Percentiles rank a stretch among this genome's conserved stretches.
These are phyloP conservation scores for Penicillium polonicum DNA, from an alignment of 2,329 filamentous ascomycete species.

Conservation along the genomic window DNA sequence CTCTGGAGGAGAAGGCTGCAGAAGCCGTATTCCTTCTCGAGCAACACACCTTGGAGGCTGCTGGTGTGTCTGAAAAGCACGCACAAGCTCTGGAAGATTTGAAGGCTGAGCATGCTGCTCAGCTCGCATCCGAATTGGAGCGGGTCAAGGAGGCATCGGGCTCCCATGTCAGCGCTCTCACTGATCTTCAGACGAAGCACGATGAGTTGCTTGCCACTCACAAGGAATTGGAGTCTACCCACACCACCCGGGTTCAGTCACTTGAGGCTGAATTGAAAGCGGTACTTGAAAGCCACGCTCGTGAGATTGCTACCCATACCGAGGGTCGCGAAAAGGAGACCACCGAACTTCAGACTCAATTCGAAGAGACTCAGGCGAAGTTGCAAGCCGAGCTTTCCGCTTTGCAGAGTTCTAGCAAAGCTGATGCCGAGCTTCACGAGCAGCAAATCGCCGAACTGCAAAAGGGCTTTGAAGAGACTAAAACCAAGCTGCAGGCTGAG, in stretches of 20 bases:
- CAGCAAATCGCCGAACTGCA: constrained; percentile 37
- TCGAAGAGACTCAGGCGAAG: constrained; percentile 30
- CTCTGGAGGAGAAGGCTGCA: constrained; percentile 36
- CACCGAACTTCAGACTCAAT: constrained; percentile 34
- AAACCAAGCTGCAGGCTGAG: constrained; percentile 19
- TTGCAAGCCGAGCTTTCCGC: constrained; percentile 33
- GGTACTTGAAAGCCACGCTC: constrained; percentile 27
- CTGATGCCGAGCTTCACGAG: constrained; percentile 28
- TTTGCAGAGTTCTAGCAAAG: constrained; percentile 31
- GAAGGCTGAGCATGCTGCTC: constrained; percentile 35
- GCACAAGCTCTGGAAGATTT: constrained; percentile 33
- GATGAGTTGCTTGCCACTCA: constrained; percentile 33
- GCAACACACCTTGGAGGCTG: constrained; percentile 33
- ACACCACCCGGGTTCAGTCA: constrained; percentile 33
- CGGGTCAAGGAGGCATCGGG: constrained; percentile 32
- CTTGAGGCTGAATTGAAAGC: constrained; percentile 28
- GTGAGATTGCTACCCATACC: constrained; percentile 32
- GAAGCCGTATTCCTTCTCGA: constrained; percentile 37
- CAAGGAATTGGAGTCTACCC: constrained; percentile 31
- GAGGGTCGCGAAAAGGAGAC: constrained; percentile 30
- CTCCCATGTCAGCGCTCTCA: constrained; percentile 31
- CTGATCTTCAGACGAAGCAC: constrained; percentile 36
- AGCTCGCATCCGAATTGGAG: constrained; percentile 31
- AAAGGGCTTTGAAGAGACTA: constrained; percentile 34
- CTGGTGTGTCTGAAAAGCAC: constrained; percentile 34